These are phyloP conservation scores for Rubroshorea leprosula DNA, from an alignment of 345 rosid genomes.

Conservation along the genomic window DNA sequence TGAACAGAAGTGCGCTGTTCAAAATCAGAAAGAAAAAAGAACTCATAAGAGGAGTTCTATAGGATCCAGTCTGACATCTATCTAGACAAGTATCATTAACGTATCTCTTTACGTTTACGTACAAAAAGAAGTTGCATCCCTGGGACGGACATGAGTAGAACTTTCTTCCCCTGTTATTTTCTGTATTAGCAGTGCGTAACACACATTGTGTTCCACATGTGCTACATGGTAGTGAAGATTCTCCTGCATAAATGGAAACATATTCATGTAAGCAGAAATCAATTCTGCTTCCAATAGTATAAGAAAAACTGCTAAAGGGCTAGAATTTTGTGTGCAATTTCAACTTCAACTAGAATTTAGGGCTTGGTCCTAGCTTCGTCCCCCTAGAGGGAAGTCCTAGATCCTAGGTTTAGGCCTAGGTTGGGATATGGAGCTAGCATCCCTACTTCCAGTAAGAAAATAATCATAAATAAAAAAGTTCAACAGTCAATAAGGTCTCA, in stretches of 20 bases:
- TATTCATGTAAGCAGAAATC: background rate
- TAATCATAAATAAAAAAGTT: too few relatives aligned
- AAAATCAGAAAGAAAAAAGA: background rate
- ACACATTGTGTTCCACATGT: conserved; percentile 63
- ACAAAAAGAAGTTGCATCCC: conserved; percentile 87
- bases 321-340: too few relatives aligned
- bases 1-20: background rate
- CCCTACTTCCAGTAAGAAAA: too few relatives aligned
- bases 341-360: too few relatives aligned
- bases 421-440: too few relatives aligned
- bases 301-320: conserved; percentile 2
- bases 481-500: too few relatives aligned
- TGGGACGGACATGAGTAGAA: conserved; percentile 78
- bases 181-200: conserved; percentile 80
- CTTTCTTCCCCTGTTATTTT: conserved; percentile 82
- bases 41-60: background rate
- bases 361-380: too few relatives aligned
- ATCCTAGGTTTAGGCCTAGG: too few relatives aligned
- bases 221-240: conserved; percentile 51
- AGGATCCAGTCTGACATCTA: background rate
- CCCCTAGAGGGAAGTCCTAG: too few relatives aligned
- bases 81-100: background rate
- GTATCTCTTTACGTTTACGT: conserved; percentile 23
- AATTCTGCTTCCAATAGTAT: background rate
- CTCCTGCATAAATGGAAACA: conserved; percentile 47